A percentile compares a stretch with the other conserved stretches of the same genome.
phyloP scores from a whole-genome alignment of 1,284 basidiomycete species.

The Cryptococcus sp. region DNA sequence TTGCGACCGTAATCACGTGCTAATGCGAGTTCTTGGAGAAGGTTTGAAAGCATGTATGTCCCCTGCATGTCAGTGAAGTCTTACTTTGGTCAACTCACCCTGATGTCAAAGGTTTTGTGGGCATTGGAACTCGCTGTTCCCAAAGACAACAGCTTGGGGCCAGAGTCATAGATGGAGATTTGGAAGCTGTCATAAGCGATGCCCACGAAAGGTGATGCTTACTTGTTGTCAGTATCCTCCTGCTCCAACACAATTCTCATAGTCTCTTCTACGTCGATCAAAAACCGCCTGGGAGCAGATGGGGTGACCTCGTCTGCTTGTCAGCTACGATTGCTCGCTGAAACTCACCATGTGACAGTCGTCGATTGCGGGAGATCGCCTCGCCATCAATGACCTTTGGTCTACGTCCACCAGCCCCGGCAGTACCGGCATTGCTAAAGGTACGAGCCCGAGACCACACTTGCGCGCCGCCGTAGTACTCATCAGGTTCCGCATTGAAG shows the following conservation, averaged over 20 bases:
- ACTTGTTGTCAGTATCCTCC: constrained; percentile 94
- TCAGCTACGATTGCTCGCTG: constrained; percentile 5
- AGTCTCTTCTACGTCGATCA: constrained; percentile 99
- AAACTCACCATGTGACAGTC: constrained; percentile 70
- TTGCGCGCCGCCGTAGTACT: constrained; percentile 77
- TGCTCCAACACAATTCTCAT: constrained; percentile 95
- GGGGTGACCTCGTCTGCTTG: constrained; percentile 54
- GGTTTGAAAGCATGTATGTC: constrained; percentile 97
- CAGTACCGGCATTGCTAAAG: constrained; percentile 72
- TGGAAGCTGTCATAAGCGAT: constrained; percentile 55
- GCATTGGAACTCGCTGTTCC: constrained; percentile 97
- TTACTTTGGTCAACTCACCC: constrained; percentile 60
- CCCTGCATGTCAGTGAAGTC: constrained; percentile 61
- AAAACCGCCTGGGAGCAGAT: constrained; percentile 69
- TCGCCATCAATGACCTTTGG: constrained; percentile 72
- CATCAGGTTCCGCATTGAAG: constrained; percentile 68
- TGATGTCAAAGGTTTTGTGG: constrained; percentile 93
- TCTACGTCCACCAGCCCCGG: constrained; percentile 62
- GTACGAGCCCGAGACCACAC: constrained; percentile 76
- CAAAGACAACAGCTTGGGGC: constrained; percentile 92
- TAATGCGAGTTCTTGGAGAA: constrained; percentile 96
- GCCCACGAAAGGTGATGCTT: constrained; percentile 13
- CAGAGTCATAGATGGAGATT: constrained; percentile 94
- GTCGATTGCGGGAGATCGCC: constrained; percentile 66
- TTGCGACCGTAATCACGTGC: constrained; percentile 94